Evolutionary conservation across 1,139 yeast species (phyloP), one percentile per base, ranked within the genome.

Genomic region (Geotrichum siamense): DNA sequence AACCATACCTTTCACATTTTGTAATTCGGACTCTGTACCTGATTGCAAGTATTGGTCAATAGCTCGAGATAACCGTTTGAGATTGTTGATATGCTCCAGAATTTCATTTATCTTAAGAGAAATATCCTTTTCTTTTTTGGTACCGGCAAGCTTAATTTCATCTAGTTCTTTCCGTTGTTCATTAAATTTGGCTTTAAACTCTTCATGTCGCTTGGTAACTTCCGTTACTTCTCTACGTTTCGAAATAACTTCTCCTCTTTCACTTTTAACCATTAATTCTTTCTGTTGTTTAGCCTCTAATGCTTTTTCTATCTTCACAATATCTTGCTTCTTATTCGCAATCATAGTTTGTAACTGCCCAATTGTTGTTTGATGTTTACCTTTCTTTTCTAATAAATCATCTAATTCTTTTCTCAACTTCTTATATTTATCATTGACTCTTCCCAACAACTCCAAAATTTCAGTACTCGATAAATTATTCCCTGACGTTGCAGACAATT

Each of bases 271-370:
- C 38, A 65, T 65, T 5, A 44, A 46, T 2, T 50, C 51, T 39
- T 63, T 64, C 12, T 57, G 54, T 0, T 40, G 32, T 34, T 50
- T 51, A 10, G 54, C 56, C 8, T 44, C 48, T 10, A 61, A 41
- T 30, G 48, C 49, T 5, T 41, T 36, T 35, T 58, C 57, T 25
- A 53, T 40, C 28, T 75, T 74, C 51, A 78, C 74, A 8, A 85
- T 73, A 3, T 61, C 61, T 21, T 80, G 62, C 51, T 70, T 72
- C 48, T 73, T 72, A 53, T 82, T 87, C 50, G 79, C 78, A 6
- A 82, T 64, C 25, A 64, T 61, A 38, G 64, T 71, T 40, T 81
- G 78, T 25, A 80, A 55, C 17, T 68, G 65, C n/a, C 71, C 67
- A 22, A 75, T 53, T 38, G 74, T 79, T 38, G 68, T 69, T 26